phyloP scores from a whole-genome alignment of 2,329 filamentous ascomycete genomes.

The Fusarium bactridioides region DNA sequence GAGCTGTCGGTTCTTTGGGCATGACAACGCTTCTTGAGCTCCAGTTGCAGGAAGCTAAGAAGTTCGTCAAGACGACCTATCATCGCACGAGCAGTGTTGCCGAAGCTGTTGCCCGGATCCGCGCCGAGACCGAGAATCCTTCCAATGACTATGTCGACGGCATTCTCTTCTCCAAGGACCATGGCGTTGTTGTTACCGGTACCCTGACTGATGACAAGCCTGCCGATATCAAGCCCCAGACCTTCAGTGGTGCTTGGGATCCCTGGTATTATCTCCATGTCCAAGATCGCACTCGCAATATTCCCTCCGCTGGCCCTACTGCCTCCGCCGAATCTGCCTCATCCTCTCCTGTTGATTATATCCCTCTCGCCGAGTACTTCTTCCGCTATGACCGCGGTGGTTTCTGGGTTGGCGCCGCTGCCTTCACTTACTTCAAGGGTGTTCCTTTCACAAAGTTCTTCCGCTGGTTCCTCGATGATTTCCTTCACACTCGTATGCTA shows the following conservation, averaged over 20 bases:
- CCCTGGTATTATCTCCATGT: slow-evolving; percentile 80
- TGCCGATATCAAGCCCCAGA: slow-evolving; percentile 54
- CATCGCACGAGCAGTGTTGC: slow-evolving; percentile 52
- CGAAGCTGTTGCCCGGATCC: slow-evolving; percentile 52
- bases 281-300: slow-evolving; percentile 50
- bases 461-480: slow-evolving; percentile 75
- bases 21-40: slow-evolving; percentile 72
- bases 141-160: slow-evolving; percentile 72
- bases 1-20: slow-evolving; percentile 72
- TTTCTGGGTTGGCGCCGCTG: slow-evolving; percentile 75
- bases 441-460: slow-evolving; percentile 72
- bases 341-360: slow-evolving; percentile 57
- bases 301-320: slow-evolving; percentile 29
- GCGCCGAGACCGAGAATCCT: slow-evolving; percentile 50
- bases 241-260: slow-evolving; percentile 66
- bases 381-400: slow-evolving; percentile 80
- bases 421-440: slow-evolving; percentile 71
- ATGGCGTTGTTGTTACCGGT: slow-evolving; percentile 69
- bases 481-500: slow-evolving; percentile 76
- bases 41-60: slow-evolving; percentile 61
- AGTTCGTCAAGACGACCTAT: slow-evolving; percentile 67
- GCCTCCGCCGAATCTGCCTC: slow-evolving; percentile 24
- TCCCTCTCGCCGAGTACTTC: slow-evolving; percentile 76
- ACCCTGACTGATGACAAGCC: slow-evolving; percentile 58
- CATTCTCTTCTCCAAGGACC: slow-evolving; percentile 65